Evolutionary conservation across 352 stramenopile genomes (phyloP).

Genomic region (Phytophthora aleatoria): DNA sequence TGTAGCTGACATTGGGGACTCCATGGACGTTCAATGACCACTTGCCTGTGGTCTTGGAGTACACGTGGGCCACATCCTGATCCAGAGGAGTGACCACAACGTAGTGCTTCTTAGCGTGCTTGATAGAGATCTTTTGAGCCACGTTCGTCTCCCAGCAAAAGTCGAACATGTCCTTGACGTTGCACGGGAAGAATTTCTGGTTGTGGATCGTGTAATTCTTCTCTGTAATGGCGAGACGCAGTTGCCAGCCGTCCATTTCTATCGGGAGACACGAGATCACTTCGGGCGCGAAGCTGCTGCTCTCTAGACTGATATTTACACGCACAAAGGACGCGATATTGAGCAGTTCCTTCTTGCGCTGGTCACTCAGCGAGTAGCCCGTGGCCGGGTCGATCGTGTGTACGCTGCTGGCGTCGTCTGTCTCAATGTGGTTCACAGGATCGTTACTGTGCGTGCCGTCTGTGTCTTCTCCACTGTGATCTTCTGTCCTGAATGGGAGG

Average conservation of each 20-base stretch:
- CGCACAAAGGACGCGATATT: conserved; percentile 79
- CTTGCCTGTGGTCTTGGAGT: conserved; percentile 85
- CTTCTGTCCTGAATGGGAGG: conserved; percentile 35
- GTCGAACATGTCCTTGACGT: conserved; percentile 77
- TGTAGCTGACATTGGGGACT: conserved; percentile 87
- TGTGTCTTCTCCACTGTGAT: conserved; percentile 55
- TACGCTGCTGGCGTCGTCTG: conserved; percentile 53
- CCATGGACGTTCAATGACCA: conserved; percentile 86
- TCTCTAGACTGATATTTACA: conserved; percentile 85
- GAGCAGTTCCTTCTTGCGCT: conserved; percentile 66
- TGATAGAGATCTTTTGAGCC: conserved; percentile 75
- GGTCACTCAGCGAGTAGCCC: conserved; percentile 64
- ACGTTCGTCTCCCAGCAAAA: conserved; percentile 90
- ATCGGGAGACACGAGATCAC: conserved; percentile 88
- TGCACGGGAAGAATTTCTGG: conserved; percentile 86
- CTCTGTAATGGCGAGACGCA: conserved; percentile 84
- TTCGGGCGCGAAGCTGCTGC: conserved; percentile 80
- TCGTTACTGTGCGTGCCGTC: conserved; percentile 46
- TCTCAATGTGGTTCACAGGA: conserved; percentile 59
- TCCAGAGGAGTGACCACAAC: conserved; percentile 78
- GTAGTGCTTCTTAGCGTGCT: conserved; percentile 83
- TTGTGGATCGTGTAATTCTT: conserved; percentile 92
- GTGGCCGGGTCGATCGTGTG: conserved; percentile 60
- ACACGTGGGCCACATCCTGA: conserved; percentile 78
- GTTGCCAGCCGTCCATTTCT: conserved; percentile 87